Conservation (phyloP, 2,329 filamentous ascomycete species). For the Fusarium sp. region DNA sequence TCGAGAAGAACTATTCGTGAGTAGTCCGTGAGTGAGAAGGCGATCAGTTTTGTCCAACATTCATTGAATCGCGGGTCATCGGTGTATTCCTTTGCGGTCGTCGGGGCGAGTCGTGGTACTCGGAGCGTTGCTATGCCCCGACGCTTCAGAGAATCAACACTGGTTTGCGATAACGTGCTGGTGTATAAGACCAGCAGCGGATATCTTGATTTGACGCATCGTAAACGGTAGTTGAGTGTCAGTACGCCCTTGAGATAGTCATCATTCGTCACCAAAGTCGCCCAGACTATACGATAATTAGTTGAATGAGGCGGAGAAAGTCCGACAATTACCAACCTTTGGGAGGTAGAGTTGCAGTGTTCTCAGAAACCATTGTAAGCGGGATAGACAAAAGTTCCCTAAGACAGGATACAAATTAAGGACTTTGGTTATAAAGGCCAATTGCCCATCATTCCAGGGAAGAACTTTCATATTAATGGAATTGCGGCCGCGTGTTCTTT, state of each 20-base stretch:
- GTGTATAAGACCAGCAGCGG: conserved; percentile 5
- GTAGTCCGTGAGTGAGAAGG: conserved; percentile 1
- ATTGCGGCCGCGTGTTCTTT: background rate
- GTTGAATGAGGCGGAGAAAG: accelerated
- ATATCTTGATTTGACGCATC: conserved; percentile 5
- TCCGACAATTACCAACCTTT: background rate
- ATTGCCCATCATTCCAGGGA: background rate
- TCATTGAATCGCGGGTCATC: background rate
- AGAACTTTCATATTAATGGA: background rate
- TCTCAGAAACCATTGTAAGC: background rate
- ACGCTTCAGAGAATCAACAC: background rate
- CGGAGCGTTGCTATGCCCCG: background rate
- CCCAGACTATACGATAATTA: conserved; percentile 3
- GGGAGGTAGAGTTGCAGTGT: background rate
- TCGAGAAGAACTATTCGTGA: conserved; percentile 9
- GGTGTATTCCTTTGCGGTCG: background rate
- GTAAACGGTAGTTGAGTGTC: conserved; percentile 3
- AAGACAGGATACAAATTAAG: background rate
- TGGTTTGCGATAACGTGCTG: background rate
- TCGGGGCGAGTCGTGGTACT: background rate
- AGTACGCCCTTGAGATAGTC: conserved; percentile 19
- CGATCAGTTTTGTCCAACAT: conserved; percentile 2
- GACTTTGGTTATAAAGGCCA: background rate
- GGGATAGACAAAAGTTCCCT: background rate
- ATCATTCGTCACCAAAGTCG: conserved; percentile 12